These are phyloP conservation scores for Hyaloperonospora brassicae DNA, from an alignment of 352 stramenopile species.

Conservation along the genomic window DNA sequence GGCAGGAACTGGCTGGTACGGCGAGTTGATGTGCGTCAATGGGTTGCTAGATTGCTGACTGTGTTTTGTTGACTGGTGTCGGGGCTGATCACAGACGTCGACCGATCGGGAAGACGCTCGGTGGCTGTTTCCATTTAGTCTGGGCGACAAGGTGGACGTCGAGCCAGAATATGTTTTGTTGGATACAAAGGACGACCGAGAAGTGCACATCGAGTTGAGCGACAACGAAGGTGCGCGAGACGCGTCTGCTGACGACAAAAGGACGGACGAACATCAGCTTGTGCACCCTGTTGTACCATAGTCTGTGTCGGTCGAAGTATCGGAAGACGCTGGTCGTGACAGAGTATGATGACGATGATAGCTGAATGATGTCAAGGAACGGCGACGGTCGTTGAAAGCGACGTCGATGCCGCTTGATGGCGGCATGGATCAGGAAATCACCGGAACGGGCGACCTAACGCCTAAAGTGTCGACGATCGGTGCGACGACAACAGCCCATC, in stretches of 20 bases:
- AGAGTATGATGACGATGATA: background rate
- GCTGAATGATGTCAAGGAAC: no score
- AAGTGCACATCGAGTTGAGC: constrained; percentile 13
- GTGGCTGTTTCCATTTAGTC: constrained; percentile 26
- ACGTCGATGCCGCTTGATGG: no score
- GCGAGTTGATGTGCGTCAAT: constrained; percentile 4
- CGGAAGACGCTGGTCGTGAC: no score
- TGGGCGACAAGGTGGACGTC: constrained; percentile 16
- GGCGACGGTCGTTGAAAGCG: no score
- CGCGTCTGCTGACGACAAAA: constrained; percentile 3
- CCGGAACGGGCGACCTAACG: no score
- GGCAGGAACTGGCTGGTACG: constrained; percentile 50
- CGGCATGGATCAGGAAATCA: no score
- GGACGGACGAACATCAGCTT: background rate
- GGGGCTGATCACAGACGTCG: constrained; percentile 24
- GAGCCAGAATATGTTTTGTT: constrained; percentile 29
- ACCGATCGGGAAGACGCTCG: constrained; percentile 30
- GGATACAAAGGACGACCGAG: constrained; percentile 21
- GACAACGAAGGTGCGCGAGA: constrained; percentile 3
- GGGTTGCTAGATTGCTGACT: background rate
- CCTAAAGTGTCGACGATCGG: no score
- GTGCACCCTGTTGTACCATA: no score
- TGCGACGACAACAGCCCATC: no score
- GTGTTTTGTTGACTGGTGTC: constrained; percentile 4
- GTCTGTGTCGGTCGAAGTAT: no score